Base-by-base conservation (phyloP, 148 eudicot genomes). In the Diospyros kaki region DNA sequence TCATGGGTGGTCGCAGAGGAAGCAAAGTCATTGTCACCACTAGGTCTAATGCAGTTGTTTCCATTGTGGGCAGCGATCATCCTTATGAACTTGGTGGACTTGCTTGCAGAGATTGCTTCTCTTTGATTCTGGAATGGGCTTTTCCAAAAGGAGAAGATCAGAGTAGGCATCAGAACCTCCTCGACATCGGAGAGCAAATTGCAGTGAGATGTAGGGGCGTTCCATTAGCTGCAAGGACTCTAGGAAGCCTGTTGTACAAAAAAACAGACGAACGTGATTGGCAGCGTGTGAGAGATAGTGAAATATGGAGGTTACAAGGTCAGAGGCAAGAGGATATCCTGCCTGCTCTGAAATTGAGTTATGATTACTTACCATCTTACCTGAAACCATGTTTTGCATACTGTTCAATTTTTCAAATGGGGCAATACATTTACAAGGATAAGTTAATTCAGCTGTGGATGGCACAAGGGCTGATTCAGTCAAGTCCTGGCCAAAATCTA, bases 371-470 rank as follows among this genome's bases (percentile, higher is more conserved):
- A 6, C n/a, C 66, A 3, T 41, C 40, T 2, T 44, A 64, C 39
- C 40, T 59, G 63, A 59, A 58, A 52, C 72, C 10, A 39, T 69
- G 59, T 40, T 69, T 69, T 52, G 59, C 71, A 3, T 71, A 71
- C 42, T 71, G 73, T 42, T 58, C 73, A 6, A n/a, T 71, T 14
- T 56, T 71, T 56, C 46, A 12, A 0, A 71, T 54, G 73, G 73
- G 50, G 55, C 56, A 3, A 1, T 14, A 4, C 9, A 55, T 71
- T 42, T 3, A 5, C 0, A 71, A 71, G 58, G 51, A 41, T 5
- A 56, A 55, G 3, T 39, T 71, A 71, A 52, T 69, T 28, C 1
- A 12, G 5, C 72, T 69, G 17, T 69, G 72, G 72, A 69, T 69
- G 72, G 72, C 73, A 28, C 28, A 71, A 71, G 55, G 63, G 63